phyloP scores from a whole-genome alignment of 768 basidiomycete genomes.

The Hebeloma cylindrosporum region DNA sequence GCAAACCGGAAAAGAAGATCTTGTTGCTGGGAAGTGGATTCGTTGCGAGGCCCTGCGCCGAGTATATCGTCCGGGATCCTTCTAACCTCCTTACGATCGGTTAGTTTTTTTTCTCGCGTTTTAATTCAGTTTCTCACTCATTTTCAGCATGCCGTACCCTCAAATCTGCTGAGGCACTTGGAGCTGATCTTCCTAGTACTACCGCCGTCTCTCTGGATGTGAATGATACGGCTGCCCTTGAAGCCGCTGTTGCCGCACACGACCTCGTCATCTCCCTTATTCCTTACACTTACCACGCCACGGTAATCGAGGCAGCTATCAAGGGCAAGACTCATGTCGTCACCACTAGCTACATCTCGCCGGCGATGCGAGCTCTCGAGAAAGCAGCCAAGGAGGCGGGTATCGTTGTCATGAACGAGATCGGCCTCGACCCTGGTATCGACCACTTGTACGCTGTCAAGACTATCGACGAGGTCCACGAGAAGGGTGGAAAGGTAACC shows the following conservation, averaged over 20 bases:
- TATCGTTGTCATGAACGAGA: conserved; percentile 95
- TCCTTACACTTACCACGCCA: conserved; percentile 88
- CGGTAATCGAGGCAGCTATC: conserved; percentile 91
- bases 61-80: conserved; percentile 83
- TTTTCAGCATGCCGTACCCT: conserved; percentile 84
- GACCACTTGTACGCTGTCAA: conserved; percentile 94
- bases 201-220: conserved; percentile 84
- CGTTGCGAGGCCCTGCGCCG: conserved; percentile 94
- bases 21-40: conserved; percentile 93
- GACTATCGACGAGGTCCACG: conserved; percentile 92
- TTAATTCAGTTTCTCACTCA: not conserved
- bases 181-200: conserved; percentile 64
- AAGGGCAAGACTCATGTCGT: conserved; percentile 89
- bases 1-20: conserved; percentile 60
- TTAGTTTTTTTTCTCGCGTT: conserved; percentile 29
- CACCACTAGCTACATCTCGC: conserved; percentile 93
- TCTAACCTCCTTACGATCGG: conserved; percentile 86
- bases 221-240: conserved; percentile 64
- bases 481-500: conserved; percentile 87
- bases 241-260: conserved; percentile 77
- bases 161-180: conserved; percentile 67
- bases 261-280: conserved; percentile 97
- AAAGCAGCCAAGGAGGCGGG: conserved; percentile 81
- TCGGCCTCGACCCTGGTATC: conserved; percentile 95
- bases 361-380: conserved; percentile 86